Conservation (phyloP, 75 land plant genomes). For the Picea sitchensis region DNA sequence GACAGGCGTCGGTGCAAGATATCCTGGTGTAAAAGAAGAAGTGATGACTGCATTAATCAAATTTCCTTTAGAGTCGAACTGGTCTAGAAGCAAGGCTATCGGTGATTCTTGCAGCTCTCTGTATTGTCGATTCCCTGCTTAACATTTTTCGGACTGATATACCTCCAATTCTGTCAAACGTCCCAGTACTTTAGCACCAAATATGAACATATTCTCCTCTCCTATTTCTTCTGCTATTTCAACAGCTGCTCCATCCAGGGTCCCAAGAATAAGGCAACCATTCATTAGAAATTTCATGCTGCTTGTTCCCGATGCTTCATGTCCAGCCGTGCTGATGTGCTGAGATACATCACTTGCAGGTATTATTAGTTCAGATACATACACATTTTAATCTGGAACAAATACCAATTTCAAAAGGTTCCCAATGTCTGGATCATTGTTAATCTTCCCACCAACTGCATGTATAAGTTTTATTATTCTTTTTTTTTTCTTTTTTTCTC, state of each 20-base stretch:
- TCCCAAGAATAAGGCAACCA: constrained; percentile 63
- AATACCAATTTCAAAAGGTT: constrained; percentile 74
- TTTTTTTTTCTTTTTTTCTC: constrained; percentile 67
- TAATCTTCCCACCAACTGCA: constrained; percentile 60
- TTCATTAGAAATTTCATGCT: constrained; percentile 81
- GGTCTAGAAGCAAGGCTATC: too few relatives aligned
- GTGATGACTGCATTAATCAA: too few relatives aligned
- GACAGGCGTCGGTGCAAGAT: too few relatives aligned
- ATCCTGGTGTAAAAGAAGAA: too few relatives aligned
- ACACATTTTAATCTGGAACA: constrained; percentile 77
- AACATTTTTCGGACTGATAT: too few relatives aligned
- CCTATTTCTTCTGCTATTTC: constrained; percentile 69
- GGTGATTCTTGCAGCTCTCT: too few relatives aligned
- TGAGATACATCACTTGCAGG: constrained; percentile 76
- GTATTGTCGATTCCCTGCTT: too few relatives aligned
- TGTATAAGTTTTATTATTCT: constrained; percentile 68
- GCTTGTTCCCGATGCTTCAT: constrained; percentile 68
- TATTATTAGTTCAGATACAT: constrained; percentile 63
- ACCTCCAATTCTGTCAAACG: too few relatives aligned
- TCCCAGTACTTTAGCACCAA: constrained; percentile 57
- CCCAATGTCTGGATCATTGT: constrained; percentile 61
- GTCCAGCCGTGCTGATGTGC: constrained; percentile 71
- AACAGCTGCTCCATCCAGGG: constrained; percentile 52
- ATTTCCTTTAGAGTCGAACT: too few relatives aligned
- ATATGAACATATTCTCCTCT: constrained; percentile 68